A percentile compares a stretch with the other conserved stretches of the same genome.
Conservation (phyloP, 306 rosid species). For the Rosa persica region DNA sequence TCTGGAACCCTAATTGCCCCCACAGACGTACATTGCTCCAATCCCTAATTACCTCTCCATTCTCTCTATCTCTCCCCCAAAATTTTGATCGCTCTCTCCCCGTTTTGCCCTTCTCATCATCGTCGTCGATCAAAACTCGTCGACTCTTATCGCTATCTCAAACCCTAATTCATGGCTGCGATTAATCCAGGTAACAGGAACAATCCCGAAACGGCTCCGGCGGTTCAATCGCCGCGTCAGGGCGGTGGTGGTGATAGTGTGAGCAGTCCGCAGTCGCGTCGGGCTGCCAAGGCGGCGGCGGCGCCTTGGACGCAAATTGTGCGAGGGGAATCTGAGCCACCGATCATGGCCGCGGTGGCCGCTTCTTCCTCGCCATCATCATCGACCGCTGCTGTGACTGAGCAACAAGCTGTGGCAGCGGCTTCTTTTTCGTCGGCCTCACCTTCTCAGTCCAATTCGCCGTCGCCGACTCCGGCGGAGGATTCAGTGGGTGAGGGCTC, state of each 20-base stretch:
- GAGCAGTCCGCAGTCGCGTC: constrained; percentile 45
- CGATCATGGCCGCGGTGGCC: constrained; percentile 34
- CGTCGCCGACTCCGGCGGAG: constrained; percentile 33
- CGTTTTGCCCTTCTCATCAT: constrained; percentile 15
- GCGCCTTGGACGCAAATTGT: constrained; percentile 63
- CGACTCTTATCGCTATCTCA: constrained; percentile 12
- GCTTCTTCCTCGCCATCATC: neutral
- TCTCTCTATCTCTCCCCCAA: neutral
- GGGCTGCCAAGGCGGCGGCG: constrained; percentile 24
- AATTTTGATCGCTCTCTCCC: constrained; percentile 24
- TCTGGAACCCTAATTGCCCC: constrained; percentile 48
- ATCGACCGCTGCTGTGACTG: neutral
- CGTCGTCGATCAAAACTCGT: constrained; percentile 48
- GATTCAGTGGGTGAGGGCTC: constrained; percentile 43
- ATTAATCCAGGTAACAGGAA: constrained; percentile 18
- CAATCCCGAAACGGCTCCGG: constrained; percentile 18
- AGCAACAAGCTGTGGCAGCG: neutral
- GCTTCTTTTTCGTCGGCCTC: constrained; percentile 17
- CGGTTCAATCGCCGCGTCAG: constrained; percentile 41
- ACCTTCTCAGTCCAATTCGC: constrained; percentile 26
- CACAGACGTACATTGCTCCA: neutral
- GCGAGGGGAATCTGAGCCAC: constrained; percentile 58
- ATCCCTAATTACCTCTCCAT: constrained; percentile 18
- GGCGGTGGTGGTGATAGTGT: constrained; percentile 23
- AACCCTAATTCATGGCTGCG: constrained; percentile 61